phyloP scores from a whole-genome alignment of 2,329 filamentous ascomycete species.

The Thyridium curvatum region DNA sequence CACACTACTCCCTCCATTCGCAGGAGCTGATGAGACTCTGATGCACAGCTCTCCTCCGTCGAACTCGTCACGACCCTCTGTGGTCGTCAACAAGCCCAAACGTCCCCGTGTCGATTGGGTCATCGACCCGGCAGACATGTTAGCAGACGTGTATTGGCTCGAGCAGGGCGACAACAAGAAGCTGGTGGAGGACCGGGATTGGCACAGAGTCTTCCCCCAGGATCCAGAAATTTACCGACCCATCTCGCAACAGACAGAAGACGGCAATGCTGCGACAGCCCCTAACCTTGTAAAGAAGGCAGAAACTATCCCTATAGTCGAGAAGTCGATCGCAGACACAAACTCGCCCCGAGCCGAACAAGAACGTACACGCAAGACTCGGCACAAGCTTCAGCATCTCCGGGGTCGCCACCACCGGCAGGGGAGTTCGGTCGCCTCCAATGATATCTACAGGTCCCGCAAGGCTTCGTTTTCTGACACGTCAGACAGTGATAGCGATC shows the following conservation, averaged over 20 bases:
- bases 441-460: slow-evolving; percentile 46
- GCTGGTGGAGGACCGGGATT: slow-evolving; percentile 73
- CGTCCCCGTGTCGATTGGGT: slow-evolving; percentile 81
- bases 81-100: slow-evolving; percentile 46
- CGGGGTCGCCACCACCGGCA: slow-evolving; percentile 48
- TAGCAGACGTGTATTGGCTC: slow-evolving; percentile 88
- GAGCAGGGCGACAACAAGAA: slow-evolving; percentile 76
- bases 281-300: neutral
- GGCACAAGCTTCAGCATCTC: slow-evolving; percentile 53
- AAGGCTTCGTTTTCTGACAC: slow-evolving; percentile 52
- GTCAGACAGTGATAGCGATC: slow-evolving; percentile 50
- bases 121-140: slow-evolving; percentile 73
- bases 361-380: slow-evolving; percentile 41
- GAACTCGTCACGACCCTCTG: slow-evolving; percentile 28
- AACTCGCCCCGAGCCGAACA: slow-evolving; percentile 27
- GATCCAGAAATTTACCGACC: slow-evolving; percentile 18
- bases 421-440: slow-evolving; percentile 33
- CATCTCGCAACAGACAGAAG: slow-evolving; percentile 17
- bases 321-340: slow-evolving; percentile 11
- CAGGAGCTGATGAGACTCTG: slow-evolving; percentile 32
- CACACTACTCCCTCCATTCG: slow-evolving; percentile 38
- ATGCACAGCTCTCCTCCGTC: slow-evolving; percentile 21
- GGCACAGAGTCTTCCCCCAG: slow-evolving; percentile 62
- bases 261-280: slow-evolving; percentile 7
- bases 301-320: slow-evolving; percentile 2